A percentile compares a stretch with the other conserved stretches of the same genome.
Conservation (phyloP, 1,284 basidiomycete genomes). For the Ceratobasidium sp. region DNA sequence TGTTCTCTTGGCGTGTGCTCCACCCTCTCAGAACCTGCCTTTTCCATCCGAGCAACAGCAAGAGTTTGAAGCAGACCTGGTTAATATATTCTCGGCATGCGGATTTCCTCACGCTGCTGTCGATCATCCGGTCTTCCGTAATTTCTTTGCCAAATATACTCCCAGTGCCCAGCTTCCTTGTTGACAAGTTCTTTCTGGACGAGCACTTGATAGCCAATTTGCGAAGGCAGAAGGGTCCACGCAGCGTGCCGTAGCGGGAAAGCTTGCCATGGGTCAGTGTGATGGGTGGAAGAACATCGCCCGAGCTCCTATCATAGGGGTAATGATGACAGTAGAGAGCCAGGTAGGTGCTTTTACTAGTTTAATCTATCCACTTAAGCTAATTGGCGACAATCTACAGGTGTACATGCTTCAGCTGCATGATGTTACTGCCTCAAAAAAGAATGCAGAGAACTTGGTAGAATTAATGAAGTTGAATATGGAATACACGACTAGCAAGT, state of each 20-base stretch:
- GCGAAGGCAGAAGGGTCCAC: conserved; percentile 46
- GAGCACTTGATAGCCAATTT: not conserved
- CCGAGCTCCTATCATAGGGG: conserved; percentile 47
- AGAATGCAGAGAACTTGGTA: not conserved
- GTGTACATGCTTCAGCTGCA: conserved; percentile 45
- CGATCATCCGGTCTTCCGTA: conserved; percentile 47
- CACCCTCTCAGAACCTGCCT: too few relatives aligned
- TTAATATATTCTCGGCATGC: conserved; percentile 47
- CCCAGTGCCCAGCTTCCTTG: conserved; percentile 49
- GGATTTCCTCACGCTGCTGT: conserved; percentile 49
- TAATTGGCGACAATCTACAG: conserved; percentile 27
- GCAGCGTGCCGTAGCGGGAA: conserved; percentile 43
- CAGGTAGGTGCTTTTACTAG: not conserved
- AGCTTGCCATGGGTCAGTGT: conserved; percentile 50
- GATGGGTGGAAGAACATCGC: conserved; percentile 55
- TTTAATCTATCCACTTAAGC: not conserved
- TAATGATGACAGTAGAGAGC: conserved; percentile 45
- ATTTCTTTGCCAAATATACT: conserved; percentile 50
- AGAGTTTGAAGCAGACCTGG: not conserved
- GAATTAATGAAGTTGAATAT: not conserved
- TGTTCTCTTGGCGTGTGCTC: too few relatives aligned
- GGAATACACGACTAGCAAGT: not conserved
- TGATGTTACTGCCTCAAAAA: conserved; percentile 46
- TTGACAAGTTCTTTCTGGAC: conserved; percentile 47
- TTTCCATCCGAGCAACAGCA: not conserved